Evolutionary conservation across 306 rosid species (phyloP), one percentile per base, ranked within the genome.

Genomic region (Rubus idaeus): DNA sequence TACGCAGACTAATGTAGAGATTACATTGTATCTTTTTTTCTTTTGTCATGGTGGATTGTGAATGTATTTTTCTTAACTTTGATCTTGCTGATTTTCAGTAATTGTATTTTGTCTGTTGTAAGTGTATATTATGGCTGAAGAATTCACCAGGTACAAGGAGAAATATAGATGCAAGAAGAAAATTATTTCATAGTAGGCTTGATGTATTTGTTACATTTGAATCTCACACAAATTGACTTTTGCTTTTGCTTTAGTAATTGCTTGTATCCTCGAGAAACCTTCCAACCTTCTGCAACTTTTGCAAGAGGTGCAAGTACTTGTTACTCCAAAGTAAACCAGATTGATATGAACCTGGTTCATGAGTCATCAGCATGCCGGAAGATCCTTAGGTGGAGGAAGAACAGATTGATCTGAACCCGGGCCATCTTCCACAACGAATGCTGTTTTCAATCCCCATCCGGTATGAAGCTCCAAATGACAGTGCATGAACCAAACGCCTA

Each of bases 401-500:
- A 89, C 85, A 45, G 89, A 82, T 73, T 87, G 96, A 71, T 85
- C 84, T 41, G 72, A 75, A 56, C 83, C 84, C 0, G 89, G 88
- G 61, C 96, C 97, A 76, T 92, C 84, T 89, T 92, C 91, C 40
- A 89, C 96, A 4, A 92, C 83, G 47, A 92, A 89, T 37, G 94
- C 92, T 14, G 87, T 92, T 77, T 92, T 92, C 87, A 92, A 75
- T 60, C 97, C 97, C 94, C 96, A 90, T 12, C 96, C 92, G 23
- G 96, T 92, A 66, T 89, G 97, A 49, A 90, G 86, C 86, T 89
- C 96, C 80, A 89, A 74, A 78, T 90, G 97, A 74, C 97, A 90
- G 82, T 92, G 96, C 87, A 90, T 78, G 73, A 90, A 92, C 97
- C 97, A 92, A 76, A 92, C 96, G 70, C 92, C 93, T 92, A 82